Percentiles rank a stretch among this genome's conserved stretches.
These are phyloP conservation scores for Dorcoceras hygrometricum DNA, from an alignment of 257 asterid genomes.

Conservation along the genomic window DNA sequence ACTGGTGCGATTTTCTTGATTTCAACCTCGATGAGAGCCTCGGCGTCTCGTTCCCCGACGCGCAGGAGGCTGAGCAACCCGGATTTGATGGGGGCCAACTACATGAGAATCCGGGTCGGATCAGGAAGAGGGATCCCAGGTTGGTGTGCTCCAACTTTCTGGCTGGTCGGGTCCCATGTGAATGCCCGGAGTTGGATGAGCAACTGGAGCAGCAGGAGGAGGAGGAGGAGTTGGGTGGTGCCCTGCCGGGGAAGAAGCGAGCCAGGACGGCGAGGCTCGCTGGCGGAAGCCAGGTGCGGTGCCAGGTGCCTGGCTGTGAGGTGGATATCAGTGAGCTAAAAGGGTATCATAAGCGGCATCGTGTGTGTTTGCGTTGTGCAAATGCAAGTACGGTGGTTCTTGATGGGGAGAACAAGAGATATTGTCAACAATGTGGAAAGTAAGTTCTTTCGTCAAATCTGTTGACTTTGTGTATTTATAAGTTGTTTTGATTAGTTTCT, in stretches of 20 bases:
- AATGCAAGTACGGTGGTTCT: conserved; percentile 61
- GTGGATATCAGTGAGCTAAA: conserved; percentile 88
- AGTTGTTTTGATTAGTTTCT: not conserved
- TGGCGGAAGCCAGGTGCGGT: conserved; percentile 45
- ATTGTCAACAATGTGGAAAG: conserved; percentile 81
- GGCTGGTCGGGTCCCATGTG: conserved; percentile 89
- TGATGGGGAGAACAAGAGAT: conserved; percentile 83
- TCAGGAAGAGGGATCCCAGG: conserved; percentile 86
- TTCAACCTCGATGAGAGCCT: conserved; percentile 53
- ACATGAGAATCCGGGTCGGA: conserved; percentile 33
- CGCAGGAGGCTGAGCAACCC: conserved; percentile 26
- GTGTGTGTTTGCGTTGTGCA: conserved; percentile 84
- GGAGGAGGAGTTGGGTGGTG: conserved; percentile 37
- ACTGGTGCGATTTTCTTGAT: conserved; percentile 75
- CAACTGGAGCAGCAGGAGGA: conserved; percentile 52
- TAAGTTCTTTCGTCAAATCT: conserved; percentile 22
- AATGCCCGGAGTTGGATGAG: conserved; percentile 91
- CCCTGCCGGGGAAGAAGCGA: conserved; percentile 63
- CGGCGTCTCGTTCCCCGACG: conserved; percentile 28
- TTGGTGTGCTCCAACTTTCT: conserved; percentile 75
- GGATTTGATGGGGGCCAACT: conserved; percentile 25
- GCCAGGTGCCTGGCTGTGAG: conserved; percentile 91
- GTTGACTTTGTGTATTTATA: conserved; percentile 10
- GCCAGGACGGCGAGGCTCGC: conserved; percentile 46
- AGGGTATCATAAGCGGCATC: conserved; percentile 88